Percentiles rank a stretch among this genome's conserved stretches.
Conservation (phyloP, 768 basidiomycete genomes). For the Leccinum subtestaceum region DNA sequence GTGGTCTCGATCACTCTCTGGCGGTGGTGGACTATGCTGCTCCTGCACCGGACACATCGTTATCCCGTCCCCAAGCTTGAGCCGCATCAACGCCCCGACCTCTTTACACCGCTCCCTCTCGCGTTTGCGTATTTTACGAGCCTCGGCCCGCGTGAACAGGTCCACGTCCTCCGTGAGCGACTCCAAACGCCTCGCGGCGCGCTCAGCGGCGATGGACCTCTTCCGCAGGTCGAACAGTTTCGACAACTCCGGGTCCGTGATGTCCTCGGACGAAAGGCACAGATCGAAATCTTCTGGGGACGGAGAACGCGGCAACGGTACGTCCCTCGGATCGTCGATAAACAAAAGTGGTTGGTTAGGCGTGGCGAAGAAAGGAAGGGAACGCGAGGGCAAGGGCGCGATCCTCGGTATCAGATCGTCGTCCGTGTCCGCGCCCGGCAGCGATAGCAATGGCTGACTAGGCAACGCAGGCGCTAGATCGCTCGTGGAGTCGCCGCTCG, state of each 20-base stretch:
- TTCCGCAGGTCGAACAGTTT: slow-evolving; percentile 41
- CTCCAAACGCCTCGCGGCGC: slow-evolving; percentile 31
- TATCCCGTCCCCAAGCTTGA: slow-evolving; percentile 45
- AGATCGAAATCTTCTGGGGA: slow-evolving; percentile 43
- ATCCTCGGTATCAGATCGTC: slow-evolving; percentile 38
- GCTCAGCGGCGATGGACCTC: slow-evolving; percentile 34
- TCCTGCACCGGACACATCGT: slow-evolving; percentile 19
- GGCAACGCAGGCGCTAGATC: slow-evolving; percentile 19
- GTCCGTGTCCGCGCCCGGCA: slow-evolving; percentile 44
- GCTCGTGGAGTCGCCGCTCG: slow-evolving; percentile 12
- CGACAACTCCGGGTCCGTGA: slow-evolving; percentile 37
- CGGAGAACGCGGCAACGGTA: slow-evolving; percentile 39
- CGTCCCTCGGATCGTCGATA: slow-evolving; percentile 41
- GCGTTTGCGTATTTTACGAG: slow-evolving; percentile 43
- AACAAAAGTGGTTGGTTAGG: slow-evolving; percentile 37
- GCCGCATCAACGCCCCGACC: slow-evolving; percentile 50
- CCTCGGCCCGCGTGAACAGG: slow-evolving; percentile 41
- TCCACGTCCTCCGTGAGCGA: slow-evolving; percentile 35
- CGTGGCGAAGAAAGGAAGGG: slow-evolving; percentile 13
- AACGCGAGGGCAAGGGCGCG: slow-evolving; percentile 3
- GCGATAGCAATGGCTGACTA: slow-evolving; percentile 32
- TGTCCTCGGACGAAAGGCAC: slow-evolving; percentile 33
- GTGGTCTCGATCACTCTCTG: slow-evolving; percentile 23
- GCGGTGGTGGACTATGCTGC: slow-evolving; percentile 8
- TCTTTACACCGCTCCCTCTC: slow-evolving; percentile 57